A percentile compares a stretch with the other conserved stretches of the same genome.
These are phyloP conservation scores for Keithomyces neogunnii DNA, from an alignment of 2,329 filamentous ascomycete genomes.

Conservation along the genomic window DNA sequence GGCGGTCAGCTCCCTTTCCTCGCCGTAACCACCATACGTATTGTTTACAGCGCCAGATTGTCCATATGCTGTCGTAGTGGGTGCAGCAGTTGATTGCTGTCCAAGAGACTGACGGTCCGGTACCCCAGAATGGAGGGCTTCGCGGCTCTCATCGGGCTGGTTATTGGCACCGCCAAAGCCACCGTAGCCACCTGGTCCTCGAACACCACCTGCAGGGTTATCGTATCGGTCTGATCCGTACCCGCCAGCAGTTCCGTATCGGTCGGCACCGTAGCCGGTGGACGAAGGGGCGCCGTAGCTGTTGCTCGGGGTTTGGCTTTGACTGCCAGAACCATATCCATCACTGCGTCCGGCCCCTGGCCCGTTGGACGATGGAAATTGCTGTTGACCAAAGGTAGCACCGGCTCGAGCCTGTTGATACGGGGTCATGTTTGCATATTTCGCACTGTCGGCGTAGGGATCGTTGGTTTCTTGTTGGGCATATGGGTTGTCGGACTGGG, in stretches of 20 bases:
- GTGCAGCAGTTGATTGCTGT: constrained; percentile 13
- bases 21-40: constrained; percentile 49
- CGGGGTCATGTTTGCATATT: constrained; percentile 35
- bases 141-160: constrained; percentile 44
- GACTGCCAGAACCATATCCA: constrained; percentile 10
- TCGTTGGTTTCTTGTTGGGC: constrained; percentile 42
- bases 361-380: constrained; percentile 22
- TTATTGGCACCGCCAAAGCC: constrained; percentile 41
- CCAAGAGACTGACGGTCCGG: constrained; percentile 38
- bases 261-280: constrained; percentile 44
- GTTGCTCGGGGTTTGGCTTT: constrained; percentile 7
- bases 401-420: constrained; percentile 35
- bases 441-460: constrained; percentile 43
- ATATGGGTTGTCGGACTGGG: constrained; percentile 47
- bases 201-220: constrained; percentile 21
- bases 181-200: constrained; percentile 52
- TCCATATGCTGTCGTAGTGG: constrained; percentile 14
- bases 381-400: constrained; percentile 21
- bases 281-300: constrained; percentile 15
- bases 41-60: constrained; percentile 17
- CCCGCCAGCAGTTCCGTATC: constrained; percentile 41
- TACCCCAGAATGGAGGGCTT: constrained; percentile 55
- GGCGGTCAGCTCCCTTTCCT: constrained; percentile 69
- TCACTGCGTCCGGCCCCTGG: constrained; percentile 7
- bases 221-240: constrained; percentile 43